These are phyloP conservation scores for Phytophthora idaei DNA, from an alignment of 352 stramenopile genomes.

Conservation along the genomic window DNA sequence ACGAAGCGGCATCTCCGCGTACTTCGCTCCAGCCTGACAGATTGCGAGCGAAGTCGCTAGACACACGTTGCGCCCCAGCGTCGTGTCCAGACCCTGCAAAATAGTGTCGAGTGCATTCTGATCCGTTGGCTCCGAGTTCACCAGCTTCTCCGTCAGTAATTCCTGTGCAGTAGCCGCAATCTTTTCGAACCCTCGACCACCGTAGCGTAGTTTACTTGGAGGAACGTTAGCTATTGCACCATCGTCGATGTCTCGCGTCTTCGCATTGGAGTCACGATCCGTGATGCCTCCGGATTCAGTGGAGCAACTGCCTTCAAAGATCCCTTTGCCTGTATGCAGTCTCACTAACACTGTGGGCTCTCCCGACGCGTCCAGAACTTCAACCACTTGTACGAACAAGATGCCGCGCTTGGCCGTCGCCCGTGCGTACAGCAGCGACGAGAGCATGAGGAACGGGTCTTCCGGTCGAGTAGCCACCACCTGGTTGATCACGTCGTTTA, in stretches of 20 bases:
- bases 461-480: constrained; percentile 65
- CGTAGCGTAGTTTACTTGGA: constrained; percentile 46
- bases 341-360: constrained; percentile 53
- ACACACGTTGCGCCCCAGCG: constrained; percentile 61
- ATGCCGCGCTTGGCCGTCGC: constrained; percentile 72
- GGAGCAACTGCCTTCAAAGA: constrained; percentile 62
- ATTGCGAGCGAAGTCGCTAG: constrained; percentile 65
- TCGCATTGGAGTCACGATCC: constrained; percentile 27
- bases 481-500: constrained; percentile 80
- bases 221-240: constrained; percentile 17
- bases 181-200: constrained; percentile 43
- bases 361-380: constrained; percentile 52
- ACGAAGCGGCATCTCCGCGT: constrained; percentile 51
- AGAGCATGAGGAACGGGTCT: constrained; percentile 78
- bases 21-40: constrained; percentile 70
- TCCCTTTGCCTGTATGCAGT: constrained; percentile 71
- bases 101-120: constrained; percentile 48
- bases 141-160: constrained; percentile 48
- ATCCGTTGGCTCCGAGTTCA: constrained; percentile 51
- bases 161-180: constrained; percentile 42
- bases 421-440: constrained; percentile 57
- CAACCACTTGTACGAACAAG: constrained; percentile 63
- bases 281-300: constrained; percentile 39
- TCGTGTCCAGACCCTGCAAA: constrained; percentile 45
- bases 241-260: constrained; percentile 9